phyloP scores from a whole-genome alignment of 345 rosid species.

The Crucihimalaya himalaica region DNA sequence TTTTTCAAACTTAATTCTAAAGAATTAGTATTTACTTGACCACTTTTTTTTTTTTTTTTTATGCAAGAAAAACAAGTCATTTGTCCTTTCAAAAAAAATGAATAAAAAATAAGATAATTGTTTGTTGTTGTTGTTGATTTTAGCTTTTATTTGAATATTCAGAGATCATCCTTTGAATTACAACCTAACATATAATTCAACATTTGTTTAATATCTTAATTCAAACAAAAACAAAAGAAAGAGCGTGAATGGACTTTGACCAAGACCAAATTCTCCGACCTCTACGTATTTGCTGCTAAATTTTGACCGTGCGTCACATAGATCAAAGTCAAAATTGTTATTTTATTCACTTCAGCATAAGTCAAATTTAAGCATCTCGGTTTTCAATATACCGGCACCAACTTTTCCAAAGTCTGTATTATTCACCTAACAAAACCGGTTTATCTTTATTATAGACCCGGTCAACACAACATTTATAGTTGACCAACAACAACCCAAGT shows the following conservation, averaged over 20 bases:
- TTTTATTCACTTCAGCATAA: background rate
- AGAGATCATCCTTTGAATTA: background rate
- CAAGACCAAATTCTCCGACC: constrained; percentile 2
- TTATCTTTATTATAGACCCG: constrained; percentile 1
- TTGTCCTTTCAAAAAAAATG: background rate
- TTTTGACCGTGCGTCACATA: constrained; percentile 5
- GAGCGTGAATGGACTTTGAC: constrained; percentile 29
- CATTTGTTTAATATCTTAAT: constrained; percentile 2
- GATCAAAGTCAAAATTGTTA: background rate
- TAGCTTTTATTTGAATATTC: constrained; percentile 10
- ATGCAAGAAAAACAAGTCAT: background rate
- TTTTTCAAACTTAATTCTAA: background rate
- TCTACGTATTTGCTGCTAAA: background rate
- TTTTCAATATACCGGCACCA: constrained; percentile 13
- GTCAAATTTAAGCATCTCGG: constrained; percentile 21
- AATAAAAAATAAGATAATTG: no score
- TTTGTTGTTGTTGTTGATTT: no score
- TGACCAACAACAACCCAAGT: constrained; percentile 28
- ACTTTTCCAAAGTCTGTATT: background rate
- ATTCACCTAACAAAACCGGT: constrained; percentile 20
- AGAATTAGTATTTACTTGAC: background rate
- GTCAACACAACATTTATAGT: constrained; percentile 24
- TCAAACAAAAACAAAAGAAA: constrained; percentile 8
- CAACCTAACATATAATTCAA: constrained; percentile 9
- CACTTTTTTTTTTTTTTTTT: background rate